Conservation (phyloP, 169 alveolate genomes). For the Plasmodium malariae region DNA sequence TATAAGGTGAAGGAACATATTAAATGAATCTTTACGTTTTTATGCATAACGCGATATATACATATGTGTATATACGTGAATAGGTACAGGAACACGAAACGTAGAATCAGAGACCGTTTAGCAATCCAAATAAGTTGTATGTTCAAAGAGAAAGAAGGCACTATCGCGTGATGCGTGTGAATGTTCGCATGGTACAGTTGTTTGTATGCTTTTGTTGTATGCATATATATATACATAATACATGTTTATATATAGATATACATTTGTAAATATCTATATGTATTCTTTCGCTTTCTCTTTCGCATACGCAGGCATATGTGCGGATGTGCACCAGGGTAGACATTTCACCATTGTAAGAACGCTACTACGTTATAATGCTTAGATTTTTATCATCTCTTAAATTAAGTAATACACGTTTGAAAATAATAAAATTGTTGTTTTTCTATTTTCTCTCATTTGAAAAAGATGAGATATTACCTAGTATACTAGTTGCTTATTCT, state of each 20-base stretch:
- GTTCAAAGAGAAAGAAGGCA: too few relatives aligned
- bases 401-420: constrained; percentile 17
- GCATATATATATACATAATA: neutral
- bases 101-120: too few relatives aligned
- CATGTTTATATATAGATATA: neutral
- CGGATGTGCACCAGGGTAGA: neutral
- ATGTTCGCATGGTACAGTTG: too few relatives aligned
- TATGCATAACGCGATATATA: neutral
- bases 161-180: too few relatives aligned
- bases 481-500: neutral
- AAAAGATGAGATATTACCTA: neutral
- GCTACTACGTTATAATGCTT: constrained; percentile 29
- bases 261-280: neutral
- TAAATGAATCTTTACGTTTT: neutral
- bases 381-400: neutral
- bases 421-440: constrained; percentile 44
- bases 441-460: constrained; percentile 21
- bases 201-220: too few relatives aligned
- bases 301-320: too few relatives aligned
- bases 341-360: too few relatives aligned
- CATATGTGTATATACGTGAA: neutral
- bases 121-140: too few relatives aligned
- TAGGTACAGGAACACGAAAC: neutral
- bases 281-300: too few relatives aligned
- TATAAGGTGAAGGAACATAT: neutral